Base-by-base conservation (phyloP, 768 basidiomycete genomes). In the Brasilioporus rufonigricans region DNA sequence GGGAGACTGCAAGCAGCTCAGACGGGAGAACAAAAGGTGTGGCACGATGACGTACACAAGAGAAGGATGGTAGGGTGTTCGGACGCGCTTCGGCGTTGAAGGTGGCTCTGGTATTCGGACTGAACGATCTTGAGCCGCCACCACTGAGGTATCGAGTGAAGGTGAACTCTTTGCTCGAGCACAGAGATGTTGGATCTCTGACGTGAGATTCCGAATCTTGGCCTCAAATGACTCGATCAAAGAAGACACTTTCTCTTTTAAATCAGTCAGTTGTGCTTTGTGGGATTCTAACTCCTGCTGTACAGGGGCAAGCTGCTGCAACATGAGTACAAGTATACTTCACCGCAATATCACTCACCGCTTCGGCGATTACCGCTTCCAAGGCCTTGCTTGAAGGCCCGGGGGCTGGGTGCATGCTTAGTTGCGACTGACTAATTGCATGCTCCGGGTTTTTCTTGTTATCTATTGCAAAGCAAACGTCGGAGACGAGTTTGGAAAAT, bases 271-370 rank as follows among this genome's bases (percentile, higher is more conserved):
- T 61, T 83, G 79, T 32, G 72, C 64, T 64, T 76, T 78, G 48
- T 83, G 71, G 4, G 71, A 67, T 52, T 77, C 70, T 21, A 83
- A 63, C 60, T 82, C 82, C 47, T 76, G 74, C 50, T 79, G 75
- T 14, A 86, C 63, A 18, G 85, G 83, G 35, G 73, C 76, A 52
- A 83, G 60, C 82, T 83, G 46, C 33, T 50, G 56, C 29, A 13
- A 33, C 13, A 33, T 67, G 49, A 54, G 58, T 51, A 41, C 16
- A 16, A 21, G 35, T 33, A 32, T 18, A 6, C 18, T 26, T 26
- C n/a, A 36, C 45, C 0, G 21, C 16, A 1, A 29, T 16, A 29
- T 44, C 26, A 69, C 69, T 71, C 50, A 70, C 69, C 38, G 71
- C 71, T 48, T 70, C 60, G 12, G 69, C 60, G 26, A 70, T 62